Evolutionary conservation across 1,284 basidiomycete genomes (phyloP).

Genomic region (Somion occarium): DNA sequence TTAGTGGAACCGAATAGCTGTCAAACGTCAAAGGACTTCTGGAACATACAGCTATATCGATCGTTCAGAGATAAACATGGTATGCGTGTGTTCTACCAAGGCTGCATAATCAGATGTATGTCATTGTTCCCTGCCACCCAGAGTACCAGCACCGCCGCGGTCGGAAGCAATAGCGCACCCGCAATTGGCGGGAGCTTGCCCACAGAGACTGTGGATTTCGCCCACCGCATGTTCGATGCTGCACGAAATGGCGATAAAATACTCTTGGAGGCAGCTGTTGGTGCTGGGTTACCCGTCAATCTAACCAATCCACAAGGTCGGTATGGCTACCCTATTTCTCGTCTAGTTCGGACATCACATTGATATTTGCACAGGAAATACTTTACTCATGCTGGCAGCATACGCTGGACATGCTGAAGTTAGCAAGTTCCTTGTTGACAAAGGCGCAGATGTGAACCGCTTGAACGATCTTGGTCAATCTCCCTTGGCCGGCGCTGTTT

Average conservation of each 20-base stretch:
- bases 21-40: too few species aligned
- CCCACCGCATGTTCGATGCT: slow-evolving; percentile 72
- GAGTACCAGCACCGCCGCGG: neutral
- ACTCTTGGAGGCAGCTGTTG: slow-evolving; percentile 54
- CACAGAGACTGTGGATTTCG: slow-evolving; percentile 59
- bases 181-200: slow-evolving; percentile 22
- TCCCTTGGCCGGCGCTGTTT: slow-evolving; percentile 80
- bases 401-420: slow-evolving; percentile 71
- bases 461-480: slow-evolving; percentile 76
- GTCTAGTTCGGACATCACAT: neutral
- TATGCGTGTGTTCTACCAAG: neutral
- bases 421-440: slow-evolving; percentile 45
- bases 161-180: neutral
- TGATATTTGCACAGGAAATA: slow-evolving; percentile 48
- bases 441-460: slow-evolving; percentile 65
- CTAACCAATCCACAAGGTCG: slow-evolving; percentile 71
- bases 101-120: neutral
- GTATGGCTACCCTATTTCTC: neutral
- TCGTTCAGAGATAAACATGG: neutral
- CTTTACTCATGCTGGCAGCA: slow-evolving; percentile 78
- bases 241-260: slow-evolving; percentile 58
- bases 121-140: neutral
- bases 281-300: slow-evolving; percentile 73
- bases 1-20: too few species aligned
- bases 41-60: too few species aligned